These are phyloP conservation scores for Trichoderma sp. DNA, from an alignment of 2,329 filamentous ascomycete genomes.

Conservation along the genomic window DNA sequence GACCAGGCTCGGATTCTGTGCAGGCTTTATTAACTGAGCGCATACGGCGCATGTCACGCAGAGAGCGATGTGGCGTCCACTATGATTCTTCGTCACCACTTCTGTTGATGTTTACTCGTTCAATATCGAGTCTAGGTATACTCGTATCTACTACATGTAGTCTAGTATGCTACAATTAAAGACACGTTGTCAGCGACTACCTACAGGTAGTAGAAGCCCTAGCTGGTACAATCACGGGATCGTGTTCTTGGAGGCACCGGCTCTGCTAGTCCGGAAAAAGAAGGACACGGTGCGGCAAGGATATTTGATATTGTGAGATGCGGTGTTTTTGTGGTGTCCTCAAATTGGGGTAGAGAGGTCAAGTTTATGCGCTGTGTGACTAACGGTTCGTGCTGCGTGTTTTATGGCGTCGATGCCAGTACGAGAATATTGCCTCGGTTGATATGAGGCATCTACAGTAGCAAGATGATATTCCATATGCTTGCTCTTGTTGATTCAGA, in stretches of 20 bases:
- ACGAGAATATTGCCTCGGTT: not conserved
- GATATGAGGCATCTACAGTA: no score
- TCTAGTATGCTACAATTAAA: not conserved
- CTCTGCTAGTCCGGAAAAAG: conserved; percentile 24
- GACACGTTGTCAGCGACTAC: not conserved
- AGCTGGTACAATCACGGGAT: conserved; percentile 15
- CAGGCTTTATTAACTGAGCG: not conserved
- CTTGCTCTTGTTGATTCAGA: not conserved
- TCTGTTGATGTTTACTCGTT: not conserved
- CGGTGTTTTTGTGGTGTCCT: conserved; percentile 4
- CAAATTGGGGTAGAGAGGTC: conserved; percentile 1
- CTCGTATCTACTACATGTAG: not conserved
- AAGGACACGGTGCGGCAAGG: conserved; percentile 18
- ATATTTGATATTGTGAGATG: not conserved
- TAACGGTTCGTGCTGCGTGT: not conserved
- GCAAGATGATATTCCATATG: no score
- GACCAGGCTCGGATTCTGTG: not conserved
- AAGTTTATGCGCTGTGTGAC: not conserved
- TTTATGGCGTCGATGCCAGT: not conserved
- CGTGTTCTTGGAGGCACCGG: not conserved
- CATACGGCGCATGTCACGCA: not conserved
- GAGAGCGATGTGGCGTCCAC: not conserved
- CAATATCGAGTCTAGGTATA: no score
- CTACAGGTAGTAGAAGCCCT: not conserved
- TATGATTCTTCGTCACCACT: not conserved